Conservation (phyloP, 116 monocot genomes). For the Papilionanthe hybrid region DNA sequence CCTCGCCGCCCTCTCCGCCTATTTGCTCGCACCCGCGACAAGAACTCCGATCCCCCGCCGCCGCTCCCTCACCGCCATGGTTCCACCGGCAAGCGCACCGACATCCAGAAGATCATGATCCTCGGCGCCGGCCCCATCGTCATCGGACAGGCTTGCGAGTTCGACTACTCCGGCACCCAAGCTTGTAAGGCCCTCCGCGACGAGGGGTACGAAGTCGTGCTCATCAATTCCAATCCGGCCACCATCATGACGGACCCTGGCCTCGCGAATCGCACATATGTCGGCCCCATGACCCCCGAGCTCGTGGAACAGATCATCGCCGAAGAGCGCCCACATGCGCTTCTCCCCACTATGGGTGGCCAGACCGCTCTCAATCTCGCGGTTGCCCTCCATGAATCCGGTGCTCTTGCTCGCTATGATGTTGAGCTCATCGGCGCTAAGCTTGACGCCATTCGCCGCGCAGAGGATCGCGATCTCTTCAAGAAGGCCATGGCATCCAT, state of each 20-base stretch:
- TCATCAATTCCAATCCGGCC: slow-evolving; percentile 93
- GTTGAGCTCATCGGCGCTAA: slow-evolving; percentile 90
- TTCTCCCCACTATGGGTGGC: slow-evolving; percentile 95
- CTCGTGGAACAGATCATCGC: slow-evolving; percentile 65
- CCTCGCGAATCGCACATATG: slow-evolving; percentile 75
- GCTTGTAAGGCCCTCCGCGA: slow-evolving; percentile 84
- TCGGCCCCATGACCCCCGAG: slow-evolving; percentile 90
- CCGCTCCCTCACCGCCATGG: not conserved
- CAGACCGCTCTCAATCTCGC: slow-evolving; percentile 99
- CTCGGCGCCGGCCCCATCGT: slow-evolving; percentile 97
- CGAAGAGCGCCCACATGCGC: slow-evolving; percentile 72
- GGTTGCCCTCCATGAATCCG: slow-evolving; percentile 68
- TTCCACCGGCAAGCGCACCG: slow-evolving; percentile 64
- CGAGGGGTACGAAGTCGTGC: slow-evolving; percentile 94
- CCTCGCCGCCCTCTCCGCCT: not conserved
- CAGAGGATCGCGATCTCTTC: slow-evolving; percentile 88
- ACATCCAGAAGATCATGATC: slow-evolving; percentile 91
- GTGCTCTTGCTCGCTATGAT: slow-evolving; percentile 44
- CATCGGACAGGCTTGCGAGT: slow-evolving; percentile 98
- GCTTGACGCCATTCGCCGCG: slow-evolving; percentile 64
- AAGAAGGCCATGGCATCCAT: slow-evolving; percentile 82
- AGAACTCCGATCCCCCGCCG: not conserved
- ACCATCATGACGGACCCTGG: slow-evolving; percentile 99
- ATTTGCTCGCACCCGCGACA: not conserved
- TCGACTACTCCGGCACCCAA: slow-evolving; percentile 97